Conservation (phyloP, 306 rosid genomes). For the Malus sylvestris region DNA sequence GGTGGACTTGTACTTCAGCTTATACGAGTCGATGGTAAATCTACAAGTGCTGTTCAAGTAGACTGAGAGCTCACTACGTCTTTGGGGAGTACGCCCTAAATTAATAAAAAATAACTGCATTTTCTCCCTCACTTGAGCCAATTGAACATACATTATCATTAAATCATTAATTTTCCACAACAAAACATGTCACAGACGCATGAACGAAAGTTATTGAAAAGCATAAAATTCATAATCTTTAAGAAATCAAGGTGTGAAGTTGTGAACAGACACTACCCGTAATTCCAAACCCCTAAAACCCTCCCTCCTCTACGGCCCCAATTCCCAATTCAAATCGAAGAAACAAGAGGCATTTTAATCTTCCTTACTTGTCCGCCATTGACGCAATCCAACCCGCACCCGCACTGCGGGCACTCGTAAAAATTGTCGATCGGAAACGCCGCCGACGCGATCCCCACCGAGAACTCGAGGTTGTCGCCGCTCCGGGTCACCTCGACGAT, state of each 20-base stretch:
- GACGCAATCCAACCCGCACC: constrained; percentile 67
- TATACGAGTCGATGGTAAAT: constrained; percentile 28
- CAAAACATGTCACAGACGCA: not conserved
- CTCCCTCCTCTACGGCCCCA: not conserved
- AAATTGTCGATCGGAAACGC: constrained; percentile 61
- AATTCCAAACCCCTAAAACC: not conserved
- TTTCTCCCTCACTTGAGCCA: not conserved
- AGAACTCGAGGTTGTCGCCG: constrained; percentile 52
- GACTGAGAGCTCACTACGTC: constrained; percentile 36
- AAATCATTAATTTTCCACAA: not conserved
- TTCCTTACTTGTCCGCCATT: constrained; percentile 29
- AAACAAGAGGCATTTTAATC: constrained; percentile 41
- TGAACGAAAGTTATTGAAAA: not conserved
- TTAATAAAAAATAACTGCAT: not conserved
- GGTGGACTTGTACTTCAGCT: constrained; percentile 44
- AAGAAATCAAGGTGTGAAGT: not conserved
- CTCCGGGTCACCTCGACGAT: constrained; percentile 60
- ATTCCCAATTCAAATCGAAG: constrained; percentile 20
- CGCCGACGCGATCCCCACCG: constrained; percentile 73
- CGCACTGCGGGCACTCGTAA: constrained; percentile 66
- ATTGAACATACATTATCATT: not conserved
- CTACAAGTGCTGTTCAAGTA: constrained; percentile 31
- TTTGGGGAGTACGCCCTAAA: constrained; percentile 28
- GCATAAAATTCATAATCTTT: not conserved
- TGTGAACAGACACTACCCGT: not conserved